phyloP scores from a whole-genome alignment of 768 basidiomycete genomes.

The Pleurotus platypus region DNA sequence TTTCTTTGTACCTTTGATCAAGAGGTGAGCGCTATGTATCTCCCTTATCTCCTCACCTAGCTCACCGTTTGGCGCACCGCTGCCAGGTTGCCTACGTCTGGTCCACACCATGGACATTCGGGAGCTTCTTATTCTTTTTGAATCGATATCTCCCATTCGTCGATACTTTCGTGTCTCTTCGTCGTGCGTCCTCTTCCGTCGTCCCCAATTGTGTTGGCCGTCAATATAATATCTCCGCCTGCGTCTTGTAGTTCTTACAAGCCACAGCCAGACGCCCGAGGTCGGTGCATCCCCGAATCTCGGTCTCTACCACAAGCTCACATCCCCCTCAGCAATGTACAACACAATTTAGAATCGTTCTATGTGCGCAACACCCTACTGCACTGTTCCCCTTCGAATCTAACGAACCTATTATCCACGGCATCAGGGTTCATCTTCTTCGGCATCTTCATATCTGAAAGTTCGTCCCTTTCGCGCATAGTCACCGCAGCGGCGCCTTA shows the following conservation, averaged over 20 bases:
- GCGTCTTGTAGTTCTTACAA: not conserved
- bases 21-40: slow-evolving; percentile 14
- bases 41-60: not conserved
- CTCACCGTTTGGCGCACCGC: not conserved
- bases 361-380: slow-evolving; percentile 18
- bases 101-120: slow-evolving; percentile 18
- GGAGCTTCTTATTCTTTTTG: slow-evolving; percentile 20
- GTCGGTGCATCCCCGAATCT: not conserved
- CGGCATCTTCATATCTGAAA: slow-evolving; percentile 34
- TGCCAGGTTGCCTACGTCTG: slow-evolving; percentile 21
- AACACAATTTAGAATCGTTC: slow-evolving; percentile 23
- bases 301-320: no score
- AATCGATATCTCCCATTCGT: slow-evolving; percentile 30
- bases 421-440: slow-evolving; percentile 27
- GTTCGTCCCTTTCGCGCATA: slow-evolving; percentile 12
- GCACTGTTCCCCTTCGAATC: no score
- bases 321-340: slow-evolving; percentile 17
- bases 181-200: slow-evolving; percentile 6
- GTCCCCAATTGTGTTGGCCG: not conserved
- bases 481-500: no score
- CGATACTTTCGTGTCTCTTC: slow-evolving; percentile 22
- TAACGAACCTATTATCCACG: no score
- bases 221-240: not conserved
- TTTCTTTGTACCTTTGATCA: slow-evolving; percentile 21
- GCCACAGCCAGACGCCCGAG: not conserved